Conservation (phyloP, 2,329 filamentous ascomycete species). For the Stachybotrys chlorohalonatus region DNA sequence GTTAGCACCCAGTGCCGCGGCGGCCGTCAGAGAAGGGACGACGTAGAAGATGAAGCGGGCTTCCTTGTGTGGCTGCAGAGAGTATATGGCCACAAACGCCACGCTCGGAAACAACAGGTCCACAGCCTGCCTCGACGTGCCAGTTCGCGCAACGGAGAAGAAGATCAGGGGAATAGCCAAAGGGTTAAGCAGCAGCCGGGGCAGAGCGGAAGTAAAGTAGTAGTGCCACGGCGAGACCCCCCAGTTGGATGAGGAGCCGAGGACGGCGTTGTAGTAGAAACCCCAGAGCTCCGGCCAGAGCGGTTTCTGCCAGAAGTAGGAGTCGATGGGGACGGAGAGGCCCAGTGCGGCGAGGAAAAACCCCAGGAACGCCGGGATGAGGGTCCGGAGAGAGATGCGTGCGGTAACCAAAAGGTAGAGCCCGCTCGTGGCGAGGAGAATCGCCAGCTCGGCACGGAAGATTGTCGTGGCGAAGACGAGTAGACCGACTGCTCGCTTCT, state of each 20-base stretch:
- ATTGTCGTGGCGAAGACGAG: conserved; percentile 74
- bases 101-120: conserved; percentile 57
- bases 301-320: conserved; percentile 83
- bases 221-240: conserved; percentile 77
- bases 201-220: conserved; percentile 76
- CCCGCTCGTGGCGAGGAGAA: conserved; percentile 64
- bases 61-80: conserved; percentile 88
- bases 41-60: conserved; percentile 90
- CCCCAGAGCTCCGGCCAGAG: conserved; percentile 86
- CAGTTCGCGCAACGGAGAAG: conserved; percentile 39
- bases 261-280: conserved; percentile 86
- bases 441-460: conserved; percentile 82
- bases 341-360: conserved; percentile 59
- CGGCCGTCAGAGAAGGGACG: conserved; percentile 70
- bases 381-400: conserved; percentile 41
- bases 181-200: conserved; percentile 78
- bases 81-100: conserved; percentile 71
- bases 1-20: conserved; percentile 64
- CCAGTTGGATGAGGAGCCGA: conserved; percentile 79
- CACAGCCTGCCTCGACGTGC: conserved; percentile 31
- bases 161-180: conserved; percentile 48
- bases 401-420: conserved; percentile 51
- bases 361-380: conserved; percentile 57
- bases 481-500: conserved; percentile 59
- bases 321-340: conserved; percentile 70